A percentile compares a stretch with the other conserved stretches of the same genome.
Evolutionary conservation across 345 rosid genomes (phyloP).

Genomic region (Turritis glabra): DNA sequence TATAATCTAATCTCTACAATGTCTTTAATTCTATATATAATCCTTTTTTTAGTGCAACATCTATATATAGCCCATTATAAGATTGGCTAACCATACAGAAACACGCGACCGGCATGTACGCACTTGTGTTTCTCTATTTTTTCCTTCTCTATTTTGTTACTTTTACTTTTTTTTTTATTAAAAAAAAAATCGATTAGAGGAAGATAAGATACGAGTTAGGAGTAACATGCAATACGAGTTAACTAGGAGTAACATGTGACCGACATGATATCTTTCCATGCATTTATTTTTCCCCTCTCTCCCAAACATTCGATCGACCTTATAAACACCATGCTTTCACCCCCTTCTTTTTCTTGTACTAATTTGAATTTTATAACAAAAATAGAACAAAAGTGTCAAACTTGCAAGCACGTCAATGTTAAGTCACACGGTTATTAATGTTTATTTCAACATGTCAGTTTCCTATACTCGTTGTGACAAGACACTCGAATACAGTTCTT

Average conservation of each 20-base stretch:
- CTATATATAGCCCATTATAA: neutral
- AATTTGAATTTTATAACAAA: neutral
- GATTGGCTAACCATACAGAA: neutral
- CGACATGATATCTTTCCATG: neutral
- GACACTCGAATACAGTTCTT: too few species aligned
- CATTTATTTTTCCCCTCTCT: neutral
- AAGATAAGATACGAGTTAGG: neutral
- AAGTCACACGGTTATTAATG: neutral
- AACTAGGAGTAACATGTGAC: conserved; percentile 2
- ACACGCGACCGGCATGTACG: conserved; percentile 4
- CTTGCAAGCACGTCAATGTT: neutral
- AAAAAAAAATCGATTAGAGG: neutral
- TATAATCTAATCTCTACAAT: neutral
- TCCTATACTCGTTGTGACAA: neutral
- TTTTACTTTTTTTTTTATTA: neutral
- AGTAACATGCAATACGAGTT: neutral
- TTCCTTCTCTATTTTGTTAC: neutral
- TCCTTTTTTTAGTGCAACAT: too few species aligned
- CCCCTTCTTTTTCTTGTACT: neutral
- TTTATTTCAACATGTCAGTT: too few species aligned
- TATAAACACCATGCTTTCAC: neutral
- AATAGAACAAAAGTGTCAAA: neutral
- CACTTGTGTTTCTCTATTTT: too few species aligned
- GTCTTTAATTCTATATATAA: neutral
- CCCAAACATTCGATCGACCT: neutral